Base-by-base conservation (phyloP, 495 filamentous ascomycete genomes). In the Cercophora sp. region DNA sequence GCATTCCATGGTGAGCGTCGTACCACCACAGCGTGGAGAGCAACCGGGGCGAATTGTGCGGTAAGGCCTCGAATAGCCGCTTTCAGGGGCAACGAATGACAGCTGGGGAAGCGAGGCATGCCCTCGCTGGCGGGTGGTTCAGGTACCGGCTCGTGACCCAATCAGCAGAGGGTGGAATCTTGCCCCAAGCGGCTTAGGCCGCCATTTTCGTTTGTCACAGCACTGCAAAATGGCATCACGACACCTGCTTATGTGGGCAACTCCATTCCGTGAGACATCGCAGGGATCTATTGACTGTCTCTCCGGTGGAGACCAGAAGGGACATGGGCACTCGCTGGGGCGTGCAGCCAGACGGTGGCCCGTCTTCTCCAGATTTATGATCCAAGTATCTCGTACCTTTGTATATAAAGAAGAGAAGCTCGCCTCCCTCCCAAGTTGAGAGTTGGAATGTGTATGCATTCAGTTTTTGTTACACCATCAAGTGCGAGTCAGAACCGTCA, bases 71-170 rank as follows among this genome's bases (percentile, higher is more conserved):
- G 52, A 67, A 67, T 67, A 67, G 51, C 64, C 64, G 64, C 55
- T 52, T 18, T 22, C 56, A 56, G 56, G 59, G 58, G 45, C 36
- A 29, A 18, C 51, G 45, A 58, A 48, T 55, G 31, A 51, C 35
- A 43, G 46, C 19, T 32, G 34, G 18, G 48, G 24, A 46, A 16
- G 25, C 36, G 31, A 34, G 57, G 54, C 48, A 57, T 51, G 47
- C 29, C 45, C 34, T 37, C 19, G 19, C 24, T 18, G 35, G 15
- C 23, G 18, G 18, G n/a, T 35, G 48, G 41, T 60, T 62, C 61
- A 68, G 65, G 63, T 60, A 68, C 65, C 42, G 49, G 27, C 48
- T 44, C 54, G 62, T 65, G 64, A 67, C 60, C 64, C 61, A 68
- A 64, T 64, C 58, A 68, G 58, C 61, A 57, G 62, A 50, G 49